These are phyloP conservation scores for Gastrolobium villosum DNA, from an alignment of 306 rosid species.

Conservation along the genomic window DNA sequence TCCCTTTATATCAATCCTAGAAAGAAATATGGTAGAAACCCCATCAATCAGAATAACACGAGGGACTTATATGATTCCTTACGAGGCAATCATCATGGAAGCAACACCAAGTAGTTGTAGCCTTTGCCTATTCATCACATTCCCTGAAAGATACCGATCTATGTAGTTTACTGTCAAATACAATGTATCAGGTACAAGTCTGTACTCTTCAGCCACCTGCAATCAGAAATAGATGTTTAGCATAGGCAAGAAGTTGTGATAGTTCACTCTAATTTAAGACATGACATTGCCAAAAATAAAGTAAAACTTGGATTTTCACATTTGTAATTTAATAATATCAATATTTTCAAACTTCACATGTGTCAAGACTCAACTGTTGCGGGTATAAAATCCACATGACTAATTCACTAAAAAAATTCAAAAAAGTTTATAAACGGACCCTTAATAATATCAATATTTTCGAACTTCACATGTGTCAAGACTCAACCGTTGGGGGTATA, in stretches of 20 bases:
- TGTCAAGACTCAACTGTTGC: not conserved
- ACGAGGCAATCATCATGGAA: conserved; percentile 99
- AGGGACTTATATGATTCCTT: conserved; percentile 49
- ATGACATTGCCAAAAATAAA: not conserved
- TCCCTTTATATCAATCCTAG: not conserved
- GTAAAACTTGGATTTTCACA: not conserved
- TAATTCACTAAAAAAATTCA: conserved; percentile 16
- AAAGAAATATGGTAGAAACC: not conserved
- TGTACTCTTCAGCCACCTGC: conserved; percentile 98
- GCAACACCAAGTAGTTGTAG: conserved; percentile 95
- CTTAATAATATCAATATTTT: not conserved
- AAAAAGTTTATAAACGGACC: too few species aligned
- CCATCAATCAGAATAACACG: not conserved
- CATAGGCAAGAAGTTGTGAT: not conserved
- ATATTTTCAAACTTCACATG: not conserved
- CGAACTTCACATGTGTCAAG: not conserved
- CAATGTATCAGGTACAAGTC: conserved; percentile 96
- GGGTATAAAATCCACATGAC: not conserved
- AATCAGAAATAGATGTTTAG: conserved; percentile 40
- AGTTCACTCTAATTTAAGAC: not conserved
- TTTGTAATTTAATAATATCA: not conserved
- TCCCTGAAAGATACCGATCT: conserved; percentile 94
- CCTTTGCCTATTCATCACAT: conserved; percentile 82
- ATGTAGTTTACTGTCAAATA: conserved; percentile 93
- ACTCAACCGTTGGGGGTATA: not conserved